These are phyloP conservation scores for Prunus mira DNA, from an alignment of 306 rosid species.

Conservation along the genomic window DNA sequence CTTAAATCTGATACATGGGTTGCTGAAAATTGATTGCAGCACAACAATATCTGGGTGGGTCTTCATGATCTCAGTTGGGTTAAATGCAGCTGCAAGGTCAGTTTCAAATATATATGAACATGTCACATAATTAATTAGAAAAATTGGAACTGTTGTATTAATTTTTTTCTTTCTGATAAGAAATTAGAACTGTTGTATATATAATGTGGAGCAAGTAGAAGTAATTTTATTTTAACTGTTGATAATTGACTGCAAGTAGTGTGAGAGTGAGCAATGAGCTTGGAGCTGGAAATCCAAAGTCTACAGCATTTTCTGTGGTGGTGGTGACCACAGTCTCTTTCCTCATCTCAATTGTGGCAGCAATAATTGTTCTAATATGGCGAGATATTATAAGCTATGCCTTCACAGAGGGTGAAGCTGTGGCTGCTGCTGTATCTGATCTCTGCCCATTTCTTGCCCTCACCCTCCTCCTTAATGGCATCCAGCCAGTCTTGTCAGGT, in stretches of 20 bases:
- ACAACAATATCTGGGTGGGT: constrained; percentile 63
- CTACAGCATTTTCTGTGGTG: constrained; percentile 63
- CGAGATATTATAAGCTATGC: constrained; percentile 62
- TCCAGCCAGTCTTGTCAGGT: constrained; percentile 89
- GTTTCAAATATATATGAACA: not conserved
- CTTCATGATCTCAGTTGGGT: constrained; percentile 79
- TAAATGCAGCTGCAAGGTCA: constrained; percentile 85
- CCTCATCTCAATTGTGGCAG: constrained; percentile 49
- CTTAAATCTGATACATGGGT: too few relatives aligned
- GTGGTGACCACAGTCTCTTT: constrained; percentile 54
- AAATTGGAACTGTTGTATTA: too few relatives aligned
- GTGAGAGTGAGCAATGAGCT: constrained; percentile 89
- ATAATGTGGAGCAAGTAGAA: too few relatives aligned
- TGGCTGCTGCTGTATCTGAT: constrained; percentile 82
- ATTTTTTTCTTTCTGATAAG: too few relatives aligned
- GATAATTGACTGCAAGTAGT: constrained; percentile 25
- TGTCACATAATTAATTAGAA: too few relatives aligned
- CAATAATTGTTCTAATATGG: constrained; percentile 33
- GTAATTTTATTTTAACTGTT: not conserved
- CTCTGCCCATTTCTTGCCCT: constrained; percentile 68
- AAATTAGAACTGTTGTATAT: too few relatives aligned
- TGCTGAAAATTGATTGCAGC: constrained; percentile 35
- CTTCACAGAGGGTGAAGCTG: constrained; percentile 68
- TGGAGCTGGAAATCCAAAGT: constrained; percentile 67
- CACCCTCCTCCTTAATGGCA: constrained; percentile 68